phyloP scores from a whole-genome alignment of 495 filamentous ascomycete species.

The Symbiotaphrina buchneri region DNA sequence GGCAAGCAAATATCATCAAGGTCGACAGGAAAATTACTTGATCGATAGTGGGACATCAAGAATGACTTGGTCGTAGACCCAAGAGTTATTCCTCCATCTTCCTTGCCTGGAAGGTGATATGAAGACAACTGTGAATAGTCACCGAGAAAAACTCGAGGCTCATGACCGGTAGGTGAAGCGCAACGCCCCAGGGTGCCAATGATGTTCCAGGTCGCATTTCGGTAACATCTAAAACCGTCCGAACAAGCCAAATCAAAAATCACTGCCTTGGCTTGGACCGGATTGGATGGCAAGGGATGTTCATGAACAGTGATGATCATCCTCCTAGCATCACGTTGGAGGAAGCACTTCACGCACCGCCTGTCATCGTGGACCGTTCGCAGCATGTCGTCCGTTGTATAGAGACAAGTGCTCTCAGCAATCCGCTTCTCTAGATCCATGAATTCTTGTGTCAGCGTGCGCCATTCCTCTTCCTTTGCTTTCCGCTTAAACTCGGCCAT shows the following conservation, averaged over 20 bases:
- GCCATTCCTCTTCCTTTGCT: constrained; percentile 19
- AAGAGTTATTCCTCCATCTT: too few relatives aligned
- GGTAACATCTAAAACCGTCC: constrained; percentile 7
- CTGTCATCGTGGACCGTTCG: constrained; percentile 10
- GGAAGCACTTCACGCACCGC: constrained; percentile 14
- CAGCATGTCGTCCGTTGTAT: constrained; percentile 8
- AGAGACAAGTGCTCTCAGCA: constrained; percentile 10
- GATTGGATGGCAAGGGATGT: constrained; percentile 17
- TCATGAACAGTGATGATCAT: constrained; percentile 21
- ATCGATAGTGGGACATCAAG: constrained; percentile 13
- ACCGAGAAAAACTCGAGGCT: too few relatives aligned
- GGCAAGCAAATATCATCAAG: constrained; percentile 10
- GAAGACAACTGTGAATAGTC: too few relatives aligned
- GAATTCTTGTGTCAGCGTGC: constrained; percentile 13
- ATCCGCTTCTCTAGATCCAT: constrained; percentile 16
- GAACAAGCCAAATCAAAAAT: constrained; percentile 9
- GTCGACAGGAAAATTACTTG: constrained; percentile 9
- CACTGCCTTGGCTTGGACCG: constrained; percentile 8
- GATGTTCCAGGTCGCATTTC: constrained; percentile 12
- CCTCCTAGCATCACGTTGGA: constrained; percentile 8
- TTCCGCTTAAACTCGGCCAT: constrained; percentile 7
- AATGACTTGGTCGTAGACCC: constrained; percentile 17
- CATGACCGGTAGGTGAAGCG: too few relatives aligned
- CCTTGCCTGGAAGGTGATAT: too few relatives aligned
- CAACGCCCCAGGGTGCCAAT: constrained; percentile 8